phyloP scores from a whole-genome alignment of 495 filamentous ascomycete genomes.

The Annulohypoxylon nitens region DNA sequence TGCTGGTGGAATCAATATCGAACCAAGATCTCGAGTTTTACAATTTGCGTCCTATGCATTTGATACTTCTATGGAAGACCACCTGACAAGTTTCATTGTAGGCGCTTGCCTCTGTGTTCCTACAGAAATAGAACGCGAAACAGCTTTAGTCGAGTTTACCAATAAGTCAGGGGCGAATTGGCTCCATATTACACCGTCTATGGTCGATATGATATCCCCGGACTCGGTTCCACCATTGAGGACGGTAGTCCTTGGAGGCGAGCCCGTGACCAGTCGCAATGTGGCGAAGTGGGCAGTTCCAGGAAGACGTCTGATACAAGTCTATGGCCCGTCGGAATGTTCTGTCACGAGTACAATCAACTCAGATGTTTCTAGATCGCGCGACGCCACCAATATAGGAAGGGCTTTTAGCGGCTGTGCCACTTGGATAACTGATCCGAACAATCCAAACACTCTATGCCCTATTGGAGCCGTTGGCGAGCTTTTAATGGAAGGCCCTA shows the following conservation, averaged over 20 bases:
- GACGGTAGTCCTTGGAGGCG: neutral
- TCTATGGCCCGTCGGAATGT: neutral
- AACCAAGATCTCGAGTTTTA: neutral
- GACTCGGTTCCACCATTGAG: neutral
- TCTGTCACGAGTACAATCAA: neutral
- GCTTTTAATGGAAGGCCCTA: neutral
- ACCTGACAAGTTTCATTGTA: neutral
- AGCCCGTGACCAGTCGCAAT: neutral
- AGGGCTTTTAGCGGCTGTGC: neutral
- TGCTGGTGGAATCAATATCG: neutral
- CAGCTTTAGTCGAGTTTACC: neutral
- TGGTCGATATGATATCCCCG: neutral
- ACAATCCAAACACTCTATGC: neutral
- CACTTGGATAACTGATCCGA: neutral
- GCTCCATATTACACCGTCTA: neutral
- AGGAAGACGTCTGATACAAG: neutral
- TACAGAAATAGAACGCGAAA: neutral
- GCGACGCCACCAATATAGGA: neutral
- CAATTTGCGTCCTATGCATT: conserved; percentile 13
- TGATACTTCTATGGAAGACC: neutral
- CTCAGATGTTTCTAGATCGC: neutral
- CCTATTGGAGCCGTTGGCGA: neutral
- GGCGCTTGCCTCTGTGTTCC: conserved; percentile 5
- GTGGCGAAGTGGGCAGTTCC: neutral
- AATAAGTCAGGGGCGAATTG: neutral